Base-by-base conservation (phyloP, 495 filamentous ascomycete genomes). In the Penicillium pulvis region DNA sequence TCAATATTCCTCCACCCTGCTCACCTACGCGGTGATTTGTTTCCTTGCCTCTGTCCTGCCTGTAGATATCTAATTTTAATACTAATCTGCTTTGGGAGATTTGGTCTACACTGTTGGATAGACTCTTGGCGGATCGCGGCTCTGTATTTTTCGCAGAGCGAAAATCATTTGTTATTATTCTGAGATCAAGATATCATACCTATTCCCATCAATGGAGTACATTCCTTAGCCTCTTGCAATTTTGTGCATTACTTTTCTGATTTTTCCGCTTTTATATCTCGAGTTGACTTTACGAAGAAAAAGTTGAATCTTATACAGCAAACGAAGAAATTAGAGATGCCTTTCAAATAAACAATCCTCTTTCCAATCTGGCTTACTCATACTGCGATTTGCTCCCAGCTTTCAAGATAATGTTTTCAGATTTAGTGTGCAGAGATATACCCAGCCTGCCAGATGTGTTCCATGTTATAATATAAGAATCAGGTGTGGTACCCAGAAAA, bases 21-120 rank as follows among this genome's bases (percentile, higher is more conserved):
- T 49, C 24, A 48, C 23, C 20, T 17, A 41, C 14, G 4, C 39
- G 39, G 39, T 41, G 39, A n/a, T 41, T 41, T 14, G 24, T 26
- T 44, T 36, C 51, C 51, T 52, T 41, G 46, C 42, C 51, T 68
- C 26, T 61, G 58, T 62, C 59, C 53, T 65, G 55, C 58, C 61
- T 74, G 74, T 77, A 75, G 67, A 73, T 70, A 74, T 56, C 45
- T 73, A 74, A 74, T 75, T 70, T 41, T 75, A 75, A 74, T 75
- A 70, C 65, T 72, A 73, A 62, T 62, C 63, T 69, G 65, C 60
- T 62, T 48, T 57, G 49, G 57, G 52, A 58, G 53, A 56, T 57
- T 51, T 47, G 43, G 50, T 16, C n/a, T 50, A 23, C 7, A 14
- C 45, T 53, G 48, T 55, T 36, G 50, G 42, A 36, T 42, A 53